phyloP scores from a whole-genome alignment of 345 rosid species.

The Limnanthes douglasii region DNA sequence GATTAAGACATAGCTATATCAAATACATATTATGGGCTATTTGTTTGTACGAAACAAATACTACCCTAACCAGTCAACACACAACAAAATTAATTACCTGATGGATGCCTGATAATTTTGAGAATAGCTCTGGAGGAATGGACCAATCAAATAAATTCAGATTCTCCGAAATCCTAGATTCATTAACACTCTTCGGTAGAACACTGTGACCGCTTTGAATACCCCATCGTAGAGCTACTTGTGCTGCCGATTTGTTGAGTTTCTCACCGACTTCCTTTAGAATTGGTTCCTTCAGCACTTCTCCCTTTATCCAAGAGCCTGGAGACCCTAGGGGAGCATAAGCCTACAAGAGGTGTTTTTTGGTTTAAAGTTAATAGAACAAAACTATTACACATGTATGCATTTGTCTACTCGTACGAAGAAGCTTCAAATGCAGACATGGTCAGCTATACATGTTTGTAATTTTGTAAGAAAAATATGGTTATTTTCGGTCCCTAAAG shows the following conservation, averaged over 20 bases:
- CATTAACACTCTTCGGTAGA: constrained; percentile 44
- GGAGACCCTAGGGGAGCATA: constrained; percentile 49
- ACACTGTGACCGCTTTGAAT: constrained; percentile 39
- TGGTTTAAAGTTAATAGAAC: too few relatives aligned
- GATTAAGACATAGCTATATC: constrained; percentile 1
- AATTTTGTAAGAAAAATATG: too few relatives aligned
- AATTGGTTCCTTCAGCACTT: constrained; percentile 28
- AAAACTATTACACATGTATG: too few relatives aligned
- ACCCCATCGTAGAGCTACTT: constrained; percentile 46
- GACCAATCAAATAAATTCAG: constrained; percentile 33
- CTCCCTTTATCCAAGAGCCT: constrained; percentile 44
- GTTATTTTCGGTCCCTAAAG: too few relatives aligned
- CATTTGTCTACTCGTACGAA: too few relatives aligned
- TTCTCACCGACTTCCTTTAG: constrained; percentile 26
- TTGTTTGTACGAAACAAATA: too few relatives aligned
- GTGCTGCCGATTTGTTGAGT: constrained; percentile 38
- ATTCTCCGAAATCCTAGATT: constrained; percentile 31
- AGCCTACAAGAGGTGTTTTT: constrained; percentile 15
- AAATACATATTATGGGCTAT: neutral
- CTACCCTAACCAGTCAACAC: too few relatives aligned
- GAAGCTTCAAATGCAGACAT: too few relatives aligned
- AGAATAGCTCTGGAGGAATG: constrained; percentile 29
- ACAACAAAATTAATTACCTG: constrained; percentile 34
- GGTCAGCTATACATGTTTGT: too few relatives aligned
- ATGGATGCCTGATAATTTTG: constrained; percentile 22